These are phyloP conservation scores for Teratosphaeria nubilosa DNA, from an alignment of 2,329 filamentous ascomycete species.

Conservation along the genomic window DNA sequence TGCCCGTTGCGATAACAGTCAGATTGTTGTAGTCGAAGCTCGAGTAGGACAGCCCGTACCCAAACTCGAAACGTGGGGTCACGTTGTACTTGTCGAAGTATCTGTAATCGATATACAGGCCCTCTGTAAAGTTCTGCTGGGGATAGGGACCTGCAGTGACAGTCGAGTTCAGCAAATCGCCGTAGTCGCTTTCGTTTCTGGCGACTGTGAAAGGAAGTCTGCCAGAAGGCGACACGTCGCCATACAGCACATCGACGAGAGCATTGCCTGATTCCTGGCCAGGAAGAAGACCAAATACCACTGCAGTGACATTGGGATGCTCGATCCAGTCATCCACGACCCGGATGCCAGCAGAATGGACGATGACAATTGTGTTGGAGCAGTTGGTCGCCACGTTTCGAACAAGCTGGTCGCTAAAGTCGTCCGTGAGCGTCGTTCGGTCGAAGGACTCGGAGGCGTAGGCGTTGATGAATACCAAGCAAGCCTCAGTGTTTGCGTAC, in stretches of 20 bases:
- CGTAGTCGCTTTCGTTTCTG: constrained; percentile 58
- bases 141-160: constrained; percentile 50
- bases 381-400: constrained; percentile 65
- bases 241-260: constrained; percentile 56
- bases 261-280: constrained; percentile 57
- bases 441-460: constrained; percentile 70
- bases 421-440: constrained; percentile 59
- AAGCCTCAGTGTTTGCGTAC: constrained; percentile 47
- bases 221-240: constrained; percentile 55
- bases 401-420: constrained; percentile 63
- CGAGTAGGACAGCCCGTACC: constrained; percentile 57
- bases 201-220: constrained; percentile 50
- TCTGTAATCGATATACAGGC: constrained; percentile 53
- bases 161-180: constrained; percentile 19
- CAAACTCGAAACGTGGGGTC: constrained; percentile 53
- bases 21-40: constrained; percentile 51
- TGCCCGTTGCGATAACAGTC: constrained; percentile 37
- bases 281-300: constrained; percentile 65
- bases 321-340: constrained; percentile 65
- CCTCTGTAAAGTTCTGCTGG: constrained; percentile 43
- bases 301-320: constrained; percentile 50
- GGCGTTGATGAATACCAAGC: constrained; percentile 62
- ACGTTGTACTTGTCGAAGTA: constrained; percentile 56
- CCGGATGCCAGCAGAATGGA: constrained; percentile 61
- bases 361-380: constrained; percentile 56